A percentile compares a stretch with the other conserved stretches of the same genome.
Evolutionary conservation across 192 early-diverging fungal genomes (phyloP).

Genomic region (Diversispora epigaea): DNA sequence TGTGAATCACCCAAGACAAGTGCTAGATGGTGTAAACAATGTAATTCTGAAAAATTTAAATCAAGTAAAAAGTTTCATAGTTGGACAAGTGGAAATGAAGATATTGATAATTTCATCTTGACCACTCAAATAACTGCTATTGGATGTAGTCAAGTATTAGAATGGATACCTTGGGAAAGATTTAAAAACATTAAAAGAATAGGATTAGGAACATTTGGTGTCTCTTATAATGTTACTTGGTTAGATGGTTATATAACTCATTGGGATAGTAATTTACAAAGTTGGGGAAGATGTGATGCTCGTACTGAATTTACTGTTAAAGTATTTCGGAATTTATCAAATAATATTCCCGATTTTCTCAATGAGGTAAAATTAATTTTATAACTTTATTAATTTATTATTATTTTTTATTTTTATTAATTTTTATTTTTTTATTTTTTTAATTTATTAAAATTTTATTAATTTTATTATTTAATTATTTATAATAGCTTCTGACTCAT

Average conservation of each 20-base stretch:
- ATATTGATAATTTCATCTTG: conserved; percentile 19
- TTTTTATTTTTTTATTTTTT: neutral
- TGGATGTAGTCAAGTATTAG: conserved; percentile 5
- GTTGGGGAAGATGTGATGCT: conserved; percentile 10
- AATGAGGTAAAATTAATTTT: conserved; percentile 5
- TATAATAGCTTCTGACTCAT: conserved; percentile 4
- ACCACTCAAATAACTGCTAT: conserved; percentile 6
- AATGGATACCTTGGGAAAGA: conserved; percentile 28
- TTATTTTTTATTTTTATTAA: neutral
- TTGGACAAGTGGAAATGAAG: conserved; percentile 26
- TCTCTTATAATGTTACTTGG: conserved; percentile 11
- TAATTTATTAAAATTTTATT: neutral
- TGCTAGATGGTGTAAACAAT: conserved; percentile 22
- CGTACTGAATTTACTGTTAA: conserved; percentile 3
- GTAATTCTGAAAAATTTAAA: conserved; percentile 2
- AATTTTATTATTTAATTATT: neutral
- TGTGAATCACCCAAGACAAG: conserved; percentile 22
- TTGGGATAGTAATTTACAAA: conserved; percentile 2
- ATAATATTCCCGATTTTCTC: neutral
- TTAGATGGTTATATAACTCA: conserved; percentile 23
- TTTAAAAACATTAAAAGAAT: conserved; percentile 9
- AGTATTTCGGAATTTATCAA: conserved; percentile 4
- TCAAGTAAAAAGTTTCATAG: neutral
- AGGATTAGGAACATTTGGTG: conserved; percentile 13
- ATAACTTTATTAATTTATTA: neutral